Conservation (phyloP, 208 protist species). For the Trypanosoma vivax region DNA sequence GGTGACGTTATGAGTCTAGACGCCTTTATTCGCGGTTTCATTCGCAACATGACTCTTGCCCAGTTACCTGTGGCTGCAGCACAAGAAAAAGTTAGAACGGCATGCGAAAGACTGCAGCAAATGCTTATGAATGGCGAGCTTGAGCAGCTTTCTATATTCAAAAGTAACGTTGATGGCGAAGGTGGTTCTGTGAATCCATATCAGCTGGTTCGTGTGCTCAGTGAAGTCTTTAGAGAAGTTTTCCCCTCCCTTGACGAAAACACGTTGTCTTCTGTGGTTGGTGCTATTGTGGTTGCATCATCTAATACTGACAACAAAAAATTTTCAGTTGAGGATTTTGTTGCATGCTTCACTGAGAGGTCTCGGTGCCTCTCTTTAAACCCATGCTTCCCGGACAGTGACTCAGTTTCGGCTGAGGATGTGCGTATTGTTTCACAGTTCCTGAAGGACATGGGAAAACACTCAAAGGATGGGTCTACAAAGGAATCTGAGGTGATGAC, state of each 20-base stretch:
- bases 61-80: conserved; percentile 48
- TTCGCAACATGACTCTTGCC: conserved; percentile 46
- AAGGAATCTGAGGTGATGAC: conserved; percentile 29
- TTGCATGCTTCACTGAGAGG: conserved; percentile 51
- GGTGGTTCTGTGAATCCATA: conserved; percentile 41
- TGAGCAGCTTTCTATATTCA: conserved; percentile 29
- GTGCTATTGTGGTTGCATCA: conserved; percentile 47
- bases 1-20: conserved; percentile 38
- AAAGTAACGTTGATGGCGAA: conserved; percentile 30
- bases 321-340: conserved; percentile 63
- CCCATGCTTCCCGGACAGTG: neutral
- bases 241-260: conserved; percentile 68
- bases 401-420: conserved; percentile 25
- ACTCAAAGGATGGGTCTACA: conserved; percentile 29
- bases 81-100: conserved; percentile 39
- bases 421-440: conserved; percentile 37
- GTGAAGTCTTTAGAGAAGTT: conserved; percentile 41
- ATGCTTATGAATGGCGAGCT: conserved; percentile 66
- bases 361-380: conserved; percentile 21
- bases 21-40: conserved; percentile 59
- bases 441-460: conserved; percentile 27
- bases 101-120: conserved; percentile 40
- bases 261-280: conserved; percentile 52
- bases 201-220: conserved; percentile 47
- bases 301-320: conserved; percentile 31